These are phyloP conservation scores for Botryosphaeria dothidea DNA, from an alignment of 2,329 filamentous ascomycete species.

Conservation along the genomic window DNA sequence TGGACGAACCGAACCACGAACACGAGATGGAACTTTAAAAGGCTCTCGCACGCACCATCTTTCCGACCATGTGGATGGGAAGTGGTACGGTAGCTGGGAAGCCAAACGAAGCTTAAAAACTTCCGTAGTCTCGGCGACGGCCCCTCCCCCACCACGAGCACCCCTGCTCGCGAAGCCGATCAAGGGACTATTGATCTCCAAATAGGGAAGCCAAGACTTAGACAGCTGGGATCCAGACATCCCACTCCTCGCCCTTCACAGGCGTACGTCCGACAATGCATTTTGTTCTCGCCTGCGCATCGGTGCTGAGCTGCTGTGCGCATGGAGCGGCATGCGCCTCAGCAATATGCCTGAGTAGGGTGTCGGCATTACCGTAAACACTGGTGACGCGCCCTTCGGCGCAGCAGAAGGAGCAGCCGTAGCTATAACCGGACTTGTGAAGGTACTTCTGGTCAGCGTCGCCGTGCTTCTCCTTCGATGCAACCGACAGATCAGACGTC, in stretches of 20 bases:
- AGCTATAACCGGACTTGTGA: conserved; percentile 21
- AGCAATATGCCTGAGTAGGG: conserved; percentile 41
- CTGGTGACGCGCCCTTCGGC: conserved; percentile 32
- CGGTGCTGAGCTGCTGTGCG: conserved; percentile 29
- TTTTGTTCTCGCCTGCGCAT: conserved; percentile 30
- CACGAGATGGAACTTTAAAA: neutral
- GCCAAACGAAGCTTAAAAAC: neutral
- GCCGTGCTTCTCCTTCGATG: neutral
- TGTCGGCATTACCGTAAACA: conserved; percentile 40
- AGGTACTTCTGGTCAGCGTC: neutral
- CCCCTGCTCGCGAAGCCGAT: neutral
- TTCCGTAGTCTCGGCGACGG: neutral
- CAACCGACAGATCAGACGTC: neutral
- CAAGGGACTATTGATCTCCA: too few relatives aligned
- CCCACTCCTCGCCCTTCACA: conserved; percentile 35
- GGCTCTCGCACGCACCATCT: neutral
- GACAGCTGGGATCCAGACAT: conserved; percentile 26
- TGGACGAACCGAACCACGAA: neutral
- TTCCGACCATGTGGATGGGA: neutral
- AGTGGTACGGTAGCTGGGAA: neutral
- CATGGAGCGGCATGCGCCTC: conserved; percentile 36
- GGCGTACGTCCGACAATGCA: conserved; percentile 40
- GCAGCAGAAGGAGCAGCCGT: conserved; percentile 39
- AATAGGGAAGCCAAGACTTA: neutral
- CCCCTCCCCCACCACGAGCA: neutral